A percentile compares a stretch with the other conserved stretches of the same genome.
phyloP scores from a whole-genome alignment of 2,329 filamentous ascomycete genomes.

The Tympanopsis confertula region DNA sequence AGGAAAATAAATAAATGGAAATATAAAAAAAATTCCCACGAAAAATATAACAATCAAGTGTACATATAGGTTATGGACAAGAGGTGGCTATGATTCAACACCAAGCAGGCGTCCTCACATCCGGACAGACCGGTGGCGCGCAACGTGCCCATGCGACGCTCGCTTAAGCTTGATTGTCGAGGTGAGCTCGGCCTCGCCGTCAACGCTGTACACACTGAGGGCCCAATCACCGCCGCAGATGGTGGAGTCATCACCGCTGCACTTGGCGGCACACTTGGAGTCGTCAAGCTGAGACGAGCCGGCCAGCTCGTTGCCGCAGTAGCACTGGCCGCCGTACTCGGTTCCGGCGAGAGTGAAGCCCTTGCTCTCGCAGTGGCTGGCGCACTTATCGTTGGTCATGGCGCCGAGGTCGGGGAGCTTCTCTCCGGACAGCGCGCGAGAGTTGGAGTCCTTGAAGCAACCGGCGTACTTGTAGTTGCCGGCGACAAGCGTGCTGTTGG shows the following conservation, averaged over 20 bases:
- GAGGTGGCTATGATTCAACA: too few relatives aligned
- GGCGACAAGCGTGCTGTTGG: conserved; percentile 7
- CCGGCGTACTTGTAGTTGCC: conserved; percentile 25
- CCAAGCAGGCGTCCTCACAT: too few relatives aligned
- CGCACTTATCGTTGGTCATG: neutral
- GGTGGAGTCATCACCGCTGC: conserved; percentile 14
- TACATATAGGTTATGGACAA: too few relatives aligned
- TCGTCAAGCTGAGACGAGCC: conserved; percentile 9
- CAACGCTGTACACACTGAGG: conserved; percentile 29
- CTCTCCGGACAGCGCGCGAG: conserved; percentile 25
- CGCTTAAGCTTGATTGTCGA: conserved; percentile 16
- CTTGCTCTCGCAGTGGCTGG: neutral
- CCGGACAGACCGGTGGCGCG: conserved; percentile 19
- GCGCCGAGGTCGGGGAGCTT: conserved; percentile 26
- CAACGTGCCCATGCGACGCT: conserved; percentile 22
- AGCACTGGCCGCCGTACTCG: conserved; percentile 18
- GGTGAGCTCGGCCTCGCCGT: conserved; percentile 15
- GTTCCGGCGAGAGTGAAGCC: conserved; percentile 10
- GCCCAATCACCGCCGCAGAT: conserved; percentile 37
- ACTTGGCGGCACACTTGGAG: neutral
- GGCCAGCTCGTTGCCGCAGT: conserved; percentile 21
- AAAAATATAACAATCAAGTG: too few relatives aligned
- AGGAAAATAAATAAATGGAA: too few relatives aligned
- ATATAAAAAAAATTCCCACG: too few relatives aligned
- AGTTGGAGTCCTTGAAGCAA: conserved; percentile 26